Conservation (phyloP, 1,284 basidiomycete genomes). For the Ustilago nuda region DNA sequence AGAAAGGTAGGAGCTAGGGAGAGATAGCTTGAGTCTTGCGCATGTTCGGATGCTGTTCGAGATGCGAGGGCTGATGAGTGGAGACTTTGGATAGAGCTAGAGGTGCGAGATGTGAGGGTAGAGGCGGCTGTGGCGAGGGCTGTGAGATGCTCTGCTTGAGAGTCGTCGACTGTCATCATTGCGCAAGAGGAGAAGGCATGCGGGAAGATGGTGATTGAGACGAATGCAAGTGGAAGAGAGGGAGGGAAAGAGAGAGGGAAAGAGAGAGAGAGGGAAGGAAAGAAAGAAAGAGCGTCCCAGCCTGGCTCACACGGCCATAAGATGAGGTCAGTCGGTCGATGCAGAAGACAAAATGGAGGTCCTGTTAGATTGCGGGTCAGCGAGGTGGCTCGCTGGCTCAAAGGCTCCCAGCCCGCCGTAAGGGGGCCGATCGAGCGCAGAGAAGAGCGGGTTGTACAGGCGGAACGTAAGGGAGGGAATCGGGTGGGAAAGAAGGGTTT, state of each 20-base stretch:
- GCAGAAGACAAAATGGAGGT: no score
- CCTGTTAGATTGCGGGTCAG: no score
- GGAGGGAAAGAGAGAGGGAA: background rate
- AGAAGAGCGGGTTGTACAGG: no score
- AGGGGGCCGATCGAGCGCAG: background rate
- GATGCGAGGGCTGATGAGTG: constrained; percentile 16
- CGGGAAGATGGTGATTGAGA: background rate
- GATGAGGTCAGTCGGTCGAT: no score
- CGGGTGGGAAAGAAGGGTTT: no score
- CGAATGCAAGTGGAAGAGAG: background rate
- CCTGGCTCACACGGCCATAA: no score
- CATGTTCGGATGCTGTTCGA: background rate
- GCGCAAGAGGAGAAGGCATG: background rate
- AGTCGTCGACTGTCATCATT: constrained; percentile 31
- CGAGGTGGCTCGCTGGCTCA: no score
- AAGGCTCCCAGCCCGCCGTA: no score
- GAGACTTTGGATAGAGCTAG: constrained; percentile 24
- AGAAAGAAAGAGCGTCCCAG: constrained; percentile 9
- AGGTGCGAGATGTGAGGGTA: background rate
- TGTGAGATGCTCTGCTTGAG: constrained; percentile 36
- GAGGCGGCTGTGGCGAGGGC: constrained; percentile 17
- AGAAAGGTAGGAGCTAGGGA: constrained; percentile 21
- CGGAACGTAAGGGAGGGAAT: no score
- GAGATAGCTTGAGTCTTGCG: constrained; percentile 18
- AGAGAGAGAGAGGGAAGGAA: background rate